Percentiles rank a stretch among this genome's conserved stretches.
Conservation (phyloP, 1,139 yeast genomes). For the Geotrichum cucujoidarum region DNA sequence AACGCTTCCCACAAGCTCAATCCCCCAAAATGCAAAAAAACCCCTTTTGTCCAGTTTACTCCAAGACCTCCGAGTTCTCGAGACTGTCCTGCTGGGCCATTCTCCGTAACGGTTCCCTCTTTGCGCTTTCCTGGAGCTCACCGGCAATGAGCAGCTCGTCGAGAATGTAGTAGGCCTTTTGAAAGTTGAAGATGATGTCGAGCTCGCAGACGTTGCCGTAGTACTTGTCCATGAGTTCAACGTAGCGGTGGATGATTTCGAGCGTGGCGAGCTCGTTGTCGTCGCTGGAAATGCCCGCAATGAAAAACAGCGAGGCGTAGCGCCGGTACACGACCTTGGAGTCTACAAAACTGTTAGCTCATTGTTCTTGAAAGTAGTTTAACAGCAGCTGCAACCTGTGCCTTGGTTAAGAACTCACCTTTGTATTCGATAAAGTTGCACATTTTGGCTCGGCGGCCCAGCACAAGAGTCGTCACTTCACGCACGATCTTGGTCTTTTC, state of each 20-base stretch:
- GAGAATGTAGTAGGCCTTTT: slow-evolving; percentile 84
- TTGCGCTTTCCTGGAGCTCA: slow-evolving; percentile 76
- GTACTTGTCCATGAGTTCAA: slow-evolving; percentile 92
- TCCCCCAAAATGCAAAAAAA: too few relatives aligned
- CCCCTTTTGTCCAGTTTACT: slow-evolving; percentile 27
- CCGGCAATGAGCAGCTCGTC: slow-evolving; percentile 86
- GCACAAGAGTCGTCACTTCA: slow-evolving; percentile 79
- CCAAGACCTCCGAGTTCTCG: slow-evolving; percentile 57
- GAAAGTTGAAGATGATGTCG: slow-evolving; percentile 87
- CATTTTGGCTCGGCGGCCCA: slow-evolving; percentile 87
- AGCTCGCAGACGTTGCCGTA: slow-evolving; percentile 93
- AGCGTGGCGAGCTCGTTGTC: slow-evolving; percentile 85
- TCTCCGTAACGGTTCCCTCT: slow-evolving; percentile 68
- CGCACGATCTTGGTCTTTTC: slow-evolving; percentile 79
- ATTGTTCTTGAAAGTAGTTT: too few relatives aligned
- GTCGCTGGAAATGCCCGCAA: slow-evolving; percentile 76
- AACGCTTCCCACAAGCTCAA: too few relatives aligned
- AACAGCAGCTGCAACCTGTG: background rate
- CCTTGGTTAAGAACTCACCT: slow-evolving; percentile 29
- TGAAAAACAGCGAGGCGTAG: slow-evolving; percentile 86
- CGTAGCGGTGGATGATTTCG: slow-evolving; percentile 87
- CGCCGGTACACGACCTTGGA: slow-evolving; percentile 84
- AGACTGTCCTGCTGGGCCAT: slow-evolving; percentile 76
- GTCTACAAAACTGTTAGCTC: slow-evolving; percentile 38
- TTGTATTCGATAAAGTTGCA: slow-evolving; percentile 91